Evolutionary conservation across 495 filamentous ascomycete genomes (phyloP), one percentile per base, ranked within the genome.

Genomic region (Achaetomiella virescens): DNA sequence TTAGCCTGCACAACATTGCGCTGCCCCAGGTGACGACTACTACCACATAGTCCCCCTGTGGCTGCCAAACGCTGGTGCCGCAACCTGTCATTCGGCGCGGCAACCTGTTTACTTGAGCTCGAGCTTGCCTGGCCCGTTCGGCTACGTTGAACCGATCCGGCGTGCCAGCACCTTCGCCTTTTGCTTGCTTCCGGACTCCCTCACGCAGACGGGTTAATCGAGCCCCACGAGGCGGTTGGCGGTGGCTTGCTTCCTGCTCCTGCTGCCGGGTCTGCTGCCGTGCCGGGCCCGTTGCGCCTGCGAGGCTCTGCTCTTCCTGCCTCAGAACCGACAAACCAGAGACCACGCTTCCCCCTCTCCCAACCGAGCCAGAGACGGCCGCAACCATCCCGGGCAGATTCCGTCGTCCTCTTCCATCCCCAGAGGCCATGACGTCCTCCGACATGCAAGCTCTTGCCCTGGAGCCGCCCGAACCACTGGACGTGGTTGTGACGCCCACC

Each of bases 401-500:
- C 41, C 10, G 8, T 6, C 41, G 38, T 5, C 38, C 15, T 41
- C 21, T 27, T 42, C 20, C 35, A 33, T 36, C 37, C 35, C 17
- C 44, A 33, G 21, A 29, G 44, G 52, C 41, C 63, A 68, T 68
- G 66, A 36, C 59, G 18, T 45, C 63, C 42, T 12, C 54, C 22
- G 51, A 43, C 49, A 43, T 55, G 52, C 62, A 54, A 47, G 35
- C 31, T 18, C 40, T 46, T 42, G 40, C 38, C 21, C 29, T 52
- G 18, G 55, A 37, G 46, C 55, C 56, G n/a, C n/a, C 46, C 29
- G 65, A 62, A 38, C 46, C 52, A 4, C 54, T 71, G 15, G 52
- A 58, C 35, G 67, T 70, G 18, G 62, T 74, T 33, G 73, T 72
- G 44, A 74, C 74, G 22, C 69, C 72, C 8, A 66, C 66, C 21